These are phyloP conservation scores for Pseudonectria buxi DNA, from an alignment of 2,329 filamentous ascomycete species.

Conservation along the genomic window DNA sequence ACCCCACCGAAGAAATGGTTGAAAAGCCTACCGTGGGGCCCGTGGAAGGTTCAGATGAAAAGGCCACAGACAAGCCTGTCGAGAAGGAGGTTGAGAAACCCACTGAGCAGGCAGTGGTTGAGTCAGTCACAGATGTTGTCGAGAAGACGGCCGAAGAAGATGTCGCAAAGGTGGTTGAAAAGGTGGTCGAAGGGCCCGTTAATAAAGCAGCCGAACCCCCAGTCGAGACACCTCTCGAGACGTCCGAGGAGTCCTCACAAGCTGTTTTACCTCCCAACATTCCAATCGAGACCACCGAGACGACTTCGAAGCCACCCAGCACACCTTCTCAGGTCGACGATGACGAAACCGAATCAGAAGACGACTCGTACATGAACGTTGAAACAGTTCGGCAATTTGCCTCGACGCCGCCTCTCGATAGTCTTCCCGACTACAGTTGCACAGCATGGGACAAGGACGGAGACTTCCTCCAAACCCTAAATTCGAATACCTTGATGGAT, in stretches of 20 bases:
- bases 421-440: slow-evolving; percentile 41
- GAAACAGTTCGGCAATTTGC: slow-evolving; percentile 45
- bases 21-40: no score
- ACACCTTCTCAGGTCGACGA: slow-evolving; percentile 46
- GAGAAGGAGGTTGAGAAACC: no score
- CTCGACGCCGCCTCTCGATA: slow-evolving; percentile 48
- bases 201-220: slow-evolving; percentile 2
- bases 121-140: neutral
- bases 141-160: slow-evolving; percentile 5
- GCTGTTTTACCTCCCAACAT: slow-evolving; percentile 6
- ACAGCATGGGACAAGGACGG: slow-evolving; percentile 43
- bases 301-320: slow-evolving; percentile 32
- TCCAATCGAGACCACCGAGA: slow-evolving; percentile 23
- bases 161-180: neutral
- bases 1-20: no score
- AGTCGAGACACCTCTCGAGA: neutral
- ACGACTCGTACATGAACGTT: slow-evolving; percentile 42
- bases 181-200: slow-evolving; percentile 1
- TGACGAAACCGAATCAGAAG: slow-evolving; percentile 49
- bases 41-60: no score
- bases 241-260: neutral
- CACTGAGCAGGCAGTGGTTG: no score
- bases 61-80: no score
- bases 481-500: slow-evolving; percentile 33
- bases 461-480: slow-evolving; percentile 36